A percentile compares a stretch with the other conserved stretches of the same genome.
These are phyloP conservation scores for Trichoderma sp. DNA, from an alignment of 2,329 filamentous ascomycete species.

Conservation along the genomic window DNA sequence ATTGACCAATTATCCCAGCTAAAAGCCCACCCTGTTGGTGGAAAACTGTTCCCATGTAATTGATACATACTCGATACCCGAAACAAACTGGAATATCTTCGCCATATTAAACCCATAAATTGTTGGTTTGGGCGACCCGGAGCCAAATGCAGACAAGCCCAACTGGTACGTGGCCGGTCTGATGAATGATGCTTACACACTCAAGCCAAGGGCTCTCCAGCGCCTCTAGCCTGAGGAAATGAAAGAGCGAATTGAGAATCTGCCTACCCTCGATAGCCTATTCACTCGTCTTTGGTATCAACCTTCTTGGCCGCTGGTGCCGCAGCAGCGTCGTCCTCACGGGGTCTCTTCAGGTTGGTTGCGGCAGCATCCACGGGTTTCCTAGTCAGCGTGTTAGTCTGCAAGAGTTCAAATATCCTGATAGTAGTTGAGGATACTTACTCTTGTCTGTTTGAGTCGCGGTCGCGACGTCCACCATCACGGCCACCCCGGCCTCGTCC, in stretches of 20 bases:
- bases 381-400: conserved; percentile 9
- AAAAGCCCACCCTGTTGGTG: not conserved
- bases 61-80: conserved; percentile 8
- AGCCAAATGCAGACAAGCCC: not conserved
- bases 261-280: conserved; percentile 11
- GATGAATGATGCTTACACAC: conserved; percentile 11
- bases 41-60: not conserved
- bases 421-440: conserved; percentile 25
- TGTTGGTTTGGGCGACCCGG: not conserved
- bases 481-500: conserved; percentile 47
- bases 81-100: conserved; percentile 5
- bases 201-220: not conserved
- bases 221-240: not conserved
- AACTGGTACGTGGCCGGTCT: not conserved
- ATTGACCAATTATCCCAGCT: not conserved
- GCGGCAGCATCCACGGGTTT: conserved; percentile 22
- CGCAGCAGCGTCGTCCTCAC: conserved; percentile 52
- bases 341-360: conserved; percentile 55
- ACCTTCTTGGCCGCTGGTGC: conserved; percentile 63
- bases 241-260: not conserved
- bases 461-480: conserved; percentile 40
- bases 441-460: conserved; percentile 28
- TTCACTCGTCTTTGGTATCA: conserved; percentile 50
- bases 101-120: conserved; percentile 3
- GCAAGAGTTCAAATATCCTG: not conserved